Percentiles rank a stretch among this genome's conserved stretches.
These are phyloP conservation scores for Podosphaera fusca DNA, from an alignment of 2,329 filamentous ascomycete species.

Conservation along the genomic window DNA sequence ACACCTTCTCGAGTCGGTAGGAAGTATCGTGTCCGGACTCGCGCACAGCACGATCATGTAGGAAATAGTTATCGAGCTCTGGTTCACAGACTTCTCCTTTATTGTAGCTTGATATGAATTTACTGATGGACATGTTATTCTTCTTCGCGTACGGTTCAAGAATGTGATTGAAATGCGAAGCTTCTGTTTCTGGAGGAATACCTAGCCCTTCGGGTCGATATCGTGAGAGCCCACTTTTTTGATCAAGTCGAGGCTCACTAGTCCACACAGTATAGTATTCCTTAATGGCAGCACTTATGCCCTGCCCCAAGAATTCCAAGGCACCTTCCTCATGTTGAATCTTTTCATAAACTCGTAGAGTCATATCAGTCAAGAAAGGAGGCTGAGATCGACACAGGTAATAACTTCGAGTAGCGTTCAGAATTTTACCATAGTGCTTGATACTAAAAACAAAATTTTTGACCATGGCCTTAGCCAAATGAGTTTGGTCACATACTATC, in stretches of 20 bases:
- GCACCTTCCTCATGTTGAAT: constrained; percentile 48
- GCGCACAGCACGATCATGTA: constrained; percentile 84
- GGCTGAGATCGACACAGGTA: constrained; percentile 88
- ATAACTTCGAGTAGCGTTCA: constrained; percentile 91
- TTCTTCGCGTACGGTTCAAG: constrained; percentile 22
- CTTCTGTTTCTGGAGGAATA: constrained; percentile 32
- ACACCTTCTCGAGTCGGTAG: constrained; percentile 74
- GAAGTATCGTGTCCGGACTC: constrained; percentile 95
- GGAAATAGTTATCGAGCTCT: constrained; percentile 81
- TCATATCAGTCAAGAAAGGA: constrained; percentile 94
- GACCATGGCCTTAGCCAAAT: constrained; percentile 86
- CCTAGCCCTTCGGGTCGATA: constrained; percentile 29
- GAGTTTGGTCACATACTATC: constrained; percentile 59
- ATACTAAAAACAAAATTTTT: constrained; percentile 96
- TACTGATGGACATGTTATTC: constrained; percentile 54
- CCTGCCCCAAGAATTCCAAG: constrained; percentile 54
- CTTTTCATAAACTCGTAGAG: constrained; percentile 74
- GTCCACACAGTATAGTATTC: constrained; percentile 22
- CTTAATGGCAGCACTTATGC: constrained; percentile 83
- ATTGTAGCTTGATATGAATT: constrained; percentile 84
- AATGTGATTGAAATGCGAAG: constrained; percentile 28
- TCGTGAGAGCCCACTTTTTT: constrained; percentile 25
- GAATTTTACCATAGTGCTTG: constrained; percentile 91
- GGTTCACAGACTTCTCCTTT: constrained; percentile 52
- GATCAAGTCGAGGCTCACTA: constrained; percentile 23